Base-by-base conservation (phyloP, 2,329 filamentous ascomycete genomes). In the Scopulariopsis brevicaulis region DNA sequence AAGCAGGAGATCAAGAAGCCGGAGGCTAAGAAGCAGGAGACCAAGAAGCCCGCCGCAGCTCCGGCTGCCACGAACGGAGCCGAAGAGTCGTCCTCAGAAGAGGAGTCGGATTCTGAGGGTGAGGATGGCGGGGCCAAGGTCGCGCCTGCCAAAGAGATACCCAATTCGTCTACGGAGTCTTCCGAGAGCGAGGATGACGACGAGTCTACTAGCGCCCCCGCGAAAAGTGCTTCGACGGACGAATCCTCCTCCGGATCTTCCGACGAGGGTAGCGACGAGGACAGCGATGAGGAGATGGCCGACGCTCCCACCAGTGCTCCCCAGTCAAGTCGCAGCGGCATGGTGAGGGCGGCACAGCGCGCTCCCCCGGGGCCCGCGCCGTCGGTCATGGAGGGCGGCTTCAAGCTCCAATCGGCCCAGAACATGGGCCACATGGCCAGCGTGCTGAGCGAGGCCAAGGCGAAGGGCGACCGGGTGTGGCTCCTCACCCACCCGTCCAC, bases 321-420 rank as follows among this genome's bases (percentile, higher is more conserved):
- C 22, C 25, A 51, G 25, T 10, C n/a, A 20, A 25, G 32, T 24
- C 11, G 28, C 53, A 2, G n/a, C 18, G 28, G 22, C 18, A 40
- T 15, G 32, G n/a, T 35, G 12, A 40, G 28, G 32, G 18, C 40
- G 15, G 40, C 40, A 8, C 40, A 55, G 14, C 34, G 35, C 24
- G 34, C 40, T 25, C 8, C 48, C 22, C 22, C 34, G 25, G 54
- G 35, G 54, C 55, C 55, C 28, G 32, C 48, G 20, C 55, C 55
- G 25, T 40, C 55, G n/a, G 55, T 57, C 20, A 57, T 57, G 14
- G 55, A 40, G 4, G 55, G 55, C 28, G 48, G 34, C n/a, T 57
- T 57, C 55, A 57, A 57, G 55, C 55, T 57, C n/a, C 55, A 57
- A 32, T 32, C 52, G 22, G 43, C 55, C 28, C 48, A 57, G 55